Base-by-base conservation (phyloP, 768 basidiomycete species). In the Pilatotrama ljubarskyi region DNA sequence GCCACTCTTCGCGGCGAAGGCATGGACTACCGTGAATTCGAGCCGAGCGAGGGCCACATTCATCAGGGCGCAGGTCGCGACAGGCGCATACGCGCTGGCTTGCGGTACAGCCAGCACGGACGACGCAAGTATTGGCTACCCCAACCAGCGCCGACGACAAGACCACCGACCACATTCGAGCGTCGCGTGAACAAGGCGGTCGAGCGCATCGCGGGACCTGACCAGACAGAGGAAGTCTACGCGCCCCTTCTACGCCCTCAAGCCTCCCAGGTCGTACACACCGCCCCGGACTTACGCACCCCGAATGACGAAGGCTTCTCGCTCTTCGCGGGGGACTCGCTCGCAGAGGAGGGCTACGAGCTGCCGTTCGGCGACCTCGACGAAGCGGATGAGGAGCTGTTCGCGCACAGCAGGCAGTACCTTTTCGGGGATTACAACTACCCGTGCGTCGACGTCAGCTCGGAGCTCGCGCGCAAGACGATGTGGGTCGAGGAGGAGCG, bases 101-200 rank as follows among this genome's bases (percentile, higher is more conserved):
- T 99, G 37, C 82, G 97, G 22, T 99, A 99, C 69, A 85, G 86
- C 47, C 84, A 88, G 55, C 94, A 94, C n/a, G 97, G 96, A 1
- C 84, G 86, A 70, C 80, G 80, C 57, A 99, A 99, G 75, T 99
- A 99, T 73, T 99, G 97, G 97, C 78, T 99, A 9, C 94, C 95
- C 0, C 85, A 87, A 67, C 82, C 84, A 0, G 77, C 72, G 24
- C 67, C 77, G 38, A 70, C 75, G 7, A 75, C 71, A 22, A 72
- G 72, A 8, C 76, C 76, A 2, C 72, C 75, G 14, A 77, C 78
- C 29, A 73, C 72, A 24, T 62, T 77, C 14, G 77, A 78, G 63
- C 70, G 80, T 22, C 71, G 76, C 1, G 67, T 82, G 22, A 80
- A 82, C 49, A 69, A 71, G 15, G 77, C 74, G 8, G 73, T 80